Percentiles rank a stretch among this genome's conserved stretches.
These are phyloP conservation scores for Stephanodiscus triporus DNA, from an alignment of 108 stramenopile genomes.

Conservation along the genomic window DNA sequence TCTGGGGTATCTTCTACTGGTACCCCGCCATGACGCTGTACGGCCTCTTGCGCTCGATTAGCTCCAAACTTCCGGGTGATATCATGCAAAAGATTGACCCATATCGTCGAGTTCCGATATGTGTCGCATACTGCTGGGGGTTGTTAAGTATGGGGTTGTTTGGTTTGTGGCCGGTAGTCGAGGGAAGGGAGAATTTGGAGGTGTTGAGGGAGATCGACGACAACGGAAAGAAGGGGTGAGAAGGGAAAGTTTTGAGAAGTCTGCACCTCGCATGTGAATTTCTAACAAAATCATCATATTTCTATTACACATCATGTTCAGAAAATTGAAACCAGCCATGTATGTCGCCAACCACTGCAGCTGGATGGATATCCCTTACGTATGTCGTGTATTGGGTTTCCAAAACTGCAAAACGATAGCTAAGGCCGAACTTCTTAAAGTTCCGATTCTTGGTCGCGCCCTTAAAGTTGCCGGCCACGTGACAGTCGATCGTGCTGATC, in stretches of 20 bases:
- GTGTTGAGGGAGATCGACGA: slow-evolving; percentile 37
- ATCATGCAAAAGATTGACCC: slow-evolving; percentile 50
- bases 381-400: slow-evolving; percentile 41
- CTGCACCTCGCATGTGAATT: slow-evolving; percentile 7
- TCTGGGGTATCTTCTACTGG: slow-evolving; percentile 50
- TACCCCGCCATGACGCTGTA: slow-evolving; percentile 47
- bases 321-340: slow-evolving; percentile 52
- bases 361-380: slow-evolving; percentile 66
- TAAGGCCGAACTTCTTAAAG: slow-evolving; percentile 58
- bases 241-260: neutral
- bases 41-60: slow-evolving; percentile 22
- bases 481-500: slow-evolving; percentile 49
- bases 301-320: slow-evolving; percentile 5
- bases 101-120: slow-evolving; percentile 48
- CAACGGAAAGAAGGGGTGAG: slow-evolving; percentile 53
- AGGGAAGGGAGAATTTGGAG: slow-evolving; percentile 51
- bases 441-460: slow-evolving; percentile 58
- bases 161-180: slow-evolving; percentile 44
- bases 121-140: slow-evolving; percentile 46
- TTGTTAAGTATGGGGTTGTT: slow-evolving; percentile 32
- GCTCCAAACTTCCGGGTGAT: slow-evolving; percentile 44
- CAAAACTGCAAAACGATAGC: slow-evolving; percentile 61
- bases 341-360: slow-evolving; percentile 66
- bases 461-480: slow-evolving; percentile 55
- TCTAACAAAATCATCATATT: neutral